These are phyloP conservation scores for Delonix regia DNA, from an alignment of 306 rosid genomes.

Conservation along the genomic window DNA sequence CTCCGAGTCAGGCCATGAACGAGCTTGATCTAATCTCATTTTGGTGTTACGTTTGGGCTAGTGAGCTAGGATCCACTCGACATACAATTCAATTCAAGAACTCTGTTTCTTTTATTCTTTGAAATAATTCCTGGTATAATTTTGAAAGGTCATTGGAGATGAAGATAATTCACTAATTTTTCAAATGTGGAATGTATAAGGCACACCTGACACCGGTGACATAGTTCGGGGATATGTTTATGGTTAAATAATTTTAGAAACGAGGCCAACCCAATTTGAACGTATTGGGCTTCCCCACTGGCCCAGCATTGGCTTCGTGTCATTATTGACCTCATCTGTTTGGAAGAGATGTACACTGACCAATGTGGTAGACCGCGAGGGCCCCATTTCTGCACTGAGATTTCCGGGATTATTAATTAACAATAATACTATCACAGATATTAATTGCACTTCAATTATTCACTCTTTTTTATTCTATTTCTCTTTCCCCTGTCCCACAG, in stretches of 20 bases:
- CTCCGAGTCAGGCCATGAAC: not conserved
- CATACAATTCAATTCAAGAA: not conserved
- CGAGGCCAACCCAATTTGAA: no score
- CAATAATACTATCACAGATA: not conserved
- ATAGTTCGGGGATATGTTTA: not conserved
- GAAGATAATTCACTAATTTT: not conserved
- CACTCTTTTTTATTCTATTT: no score
- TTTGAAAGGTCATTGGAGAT: not conserved
- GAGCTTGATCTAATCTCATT: not conserved
- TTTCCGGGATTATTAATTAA: no score
- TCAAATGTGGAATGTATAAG: not conserved
- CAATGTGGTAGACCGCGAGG: no score
- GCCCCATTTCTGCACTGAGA: not conserved
- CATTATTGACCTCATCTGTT: no score
- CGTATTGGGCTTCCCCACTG: no score
- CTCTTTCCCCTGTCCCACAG: no score
- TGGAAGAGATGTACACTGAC: no score
- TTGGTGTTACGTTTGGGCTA: not conserved
- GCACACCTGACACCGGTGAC: not conserved
- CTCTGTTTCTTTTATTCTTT: not conserved
- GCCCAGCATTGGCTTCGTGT: no score
- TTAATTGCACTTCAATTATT: no score
- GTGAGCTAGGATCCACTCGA: not conserved
- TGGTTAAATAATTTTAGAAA: no score
- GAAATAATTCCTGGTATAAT: not conserved